A percentile compares a stretch with the other conserved stretches of the same genome.
Conservation (phyloP, 306 rosid genomes). For the Pachyrhizus erosus region DNA sequence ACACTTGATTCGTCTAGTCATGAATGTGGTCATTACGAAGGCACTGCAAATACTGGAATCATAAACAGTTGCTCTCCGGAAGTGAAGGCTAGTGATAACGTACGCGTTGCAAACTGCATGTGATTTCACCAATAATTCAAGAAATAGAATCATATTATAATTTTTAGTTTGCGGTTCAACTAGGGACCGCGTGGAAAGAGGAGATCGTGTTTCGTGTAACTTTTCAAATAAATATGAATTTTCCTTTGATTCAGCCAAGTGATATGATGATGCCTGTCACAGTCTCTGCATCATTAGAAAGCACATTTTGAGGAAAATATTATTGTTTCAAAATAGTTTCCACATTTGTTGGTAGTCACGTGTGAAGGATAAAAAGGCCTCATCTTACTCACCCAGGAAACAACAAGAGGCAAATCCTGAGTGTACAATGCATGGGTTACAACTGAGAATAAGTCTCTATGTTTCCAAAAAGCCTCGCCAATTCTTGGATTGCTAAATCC, state of each 20-base stretch:
- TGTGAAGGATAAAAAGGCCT: slow-evolving; percentile 25
- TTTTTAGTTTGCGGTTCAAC: not conserved
- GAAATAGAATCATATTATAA: not conserved
- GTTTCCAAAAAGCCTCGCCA: slow-evolving; percentile 23
- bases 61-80: not conserved
- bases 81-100: not conserved
- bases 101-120: not conserved
- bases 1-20: not conserved
- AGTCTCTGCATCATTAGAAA: not conserved
- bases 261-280: slow-evolving; percentile 26
- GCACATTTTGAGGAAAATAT: not conserved
- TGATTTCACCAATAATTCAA: not conserved
- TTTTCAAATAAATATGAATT: not conserved
- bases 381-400: no score
- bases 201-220: not conserved
- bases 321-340: not conserved
- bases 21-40: not conserved
- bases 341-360: slow-evolving; percentile 6
- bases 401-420: not conserved
- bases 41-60: not conserved
- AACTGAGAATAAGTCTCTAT: slow-evolving; percentile 21
- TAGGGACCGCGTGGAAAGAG: slow-evolving; percentile 31
- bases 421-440: not conserved
- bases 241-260: not conserved
- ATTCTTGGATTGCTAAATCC: not conserved